Conservation (phyloP, 1,284 basidiomycete species). For the Sphagnurus paluster region DNA sequence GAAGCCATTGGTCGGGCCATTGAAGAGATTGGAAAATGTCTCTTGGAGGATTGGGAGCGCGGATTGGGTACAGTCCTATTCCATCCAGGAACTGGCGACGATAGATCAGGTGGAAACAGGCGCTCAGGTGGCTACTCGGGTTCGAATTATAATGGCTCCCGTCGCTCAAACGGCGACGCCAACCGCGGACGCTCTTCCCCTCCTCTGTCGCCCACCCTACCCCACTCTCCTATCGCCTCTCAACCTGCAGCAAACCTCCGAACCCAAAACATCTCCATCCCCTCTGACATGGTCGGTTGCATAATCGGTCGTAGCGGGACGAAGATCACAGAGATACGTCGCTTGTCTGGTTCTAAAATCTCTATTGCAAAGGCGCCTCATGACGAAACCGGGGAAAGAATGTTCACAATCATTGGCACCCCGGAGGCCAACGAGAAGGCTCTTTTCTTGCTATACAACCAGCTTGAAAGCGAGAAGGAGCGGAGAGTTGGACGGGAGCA, state of each 20-base stretch:
- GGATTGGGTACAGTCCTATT: constrained; percentile 92
- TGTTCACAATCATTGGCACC: constrained; percentile 99
- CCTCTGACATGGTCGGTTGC: constrained; percentile 98
- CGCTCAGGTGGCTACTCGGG: constrained; percentile 48
- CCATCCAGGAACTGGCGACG: constrained; percentile 87
- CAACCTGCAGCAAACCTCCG: constrained; percentile 77
- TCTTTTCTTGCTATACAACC: constrained; percentile 95
- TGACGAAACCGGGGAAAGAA: constrained; percentile 97
- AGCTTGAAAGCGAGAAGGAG: constrained; percentile 95
- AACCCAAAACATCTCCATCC: constrained; percentile 99
- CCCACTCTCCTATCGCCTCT: constrained; percentile 50
- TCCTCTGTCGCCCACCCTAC: constrained; percentile 50
- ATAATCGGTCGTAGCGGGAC: constrained; percentile 96
- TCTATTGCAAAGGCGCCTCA: constrained; percentile 98
- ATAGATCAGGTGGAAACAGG: constrained; percentile 53
- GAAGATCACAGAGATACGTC: constrained; percentile 98
- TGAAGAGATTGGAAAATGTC: constrained; percentile 92
- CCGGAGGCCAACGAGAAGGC: constrained; percentile 97
- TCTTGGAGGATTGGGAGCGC: constrained; percentile 97
- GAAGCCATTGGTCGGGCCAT: constrained; percentile 92
- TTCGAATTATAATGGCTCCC: constrained; percentile 42
- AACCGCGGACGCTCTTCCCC: constrained; percentile 52
- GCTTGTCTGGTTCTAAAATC: constrained; percentile 95
- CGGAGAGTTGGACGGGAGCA: constrained; percentile 80
- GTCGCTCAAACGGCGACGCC: constrained; percentile 60